Base-by-base conservation (phyloP, 2,329 filamentous ascomycete genomes). In the Colletotrichum coccodes region DNA sequence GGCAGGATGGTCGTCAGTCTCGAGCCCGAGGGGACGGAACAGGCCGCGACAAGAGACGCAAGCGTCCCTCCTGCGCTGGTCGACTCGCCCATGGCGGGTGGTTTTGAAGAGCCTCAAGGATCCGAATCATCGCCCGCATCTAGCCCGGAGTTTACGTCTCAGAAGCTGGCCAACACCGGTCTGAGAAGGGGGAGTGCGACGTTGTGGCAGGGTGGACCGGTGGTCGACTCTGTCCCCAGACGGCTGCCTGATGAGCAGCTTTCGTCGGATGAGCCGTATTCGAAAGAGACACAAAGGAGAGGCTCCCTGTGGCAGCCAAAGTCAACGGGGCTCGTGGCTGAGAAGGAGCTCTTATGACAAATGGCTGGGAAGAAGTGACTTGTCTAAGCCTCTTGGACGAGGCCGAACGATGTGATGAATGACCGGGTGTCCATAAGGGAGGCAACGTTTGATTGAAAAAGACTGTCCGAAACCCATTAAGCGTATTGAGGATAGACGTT, bases 1-100 rank as follows among this genome's bases (percentile, higher is more conserved):
- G 91, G 90, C 14, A 86, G 91, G 52, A 81, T 94, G 50, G 89
- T 94, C n/a, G 88, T 93, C 14, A 68, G 65, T 23, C 61, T 68
- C 1, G 23, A 26, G 3, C 26, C 21, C 4, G 49, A 54, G 12
- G 40, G 6, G 46, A 28, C 26, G 18, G n/a, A 49, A 4, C 12
- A 21, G 8, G 54, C 28, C 1, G 58, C 56, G 3, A 42, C 28
- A 4, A 65, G 65, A 28, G 61, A 68, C 9, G 32, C 54, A 8
- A 65, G 23, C 21, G 65, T 62, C 3, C n/a, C 61, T 16, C 54
- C 54, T 16, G 46, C 54, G 12, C 21, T 60, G 42, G 47, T 68
- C 14, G 65, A 68, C 26, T 56, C 61, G 7, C 60, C 65, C 32
- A 23, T 34, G 44, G 32, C 26, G 2, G 40, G 32, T 2, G 50